Conservation (phyloP, 441 rosid genomes). For the Melastoma candidum region DNA sequence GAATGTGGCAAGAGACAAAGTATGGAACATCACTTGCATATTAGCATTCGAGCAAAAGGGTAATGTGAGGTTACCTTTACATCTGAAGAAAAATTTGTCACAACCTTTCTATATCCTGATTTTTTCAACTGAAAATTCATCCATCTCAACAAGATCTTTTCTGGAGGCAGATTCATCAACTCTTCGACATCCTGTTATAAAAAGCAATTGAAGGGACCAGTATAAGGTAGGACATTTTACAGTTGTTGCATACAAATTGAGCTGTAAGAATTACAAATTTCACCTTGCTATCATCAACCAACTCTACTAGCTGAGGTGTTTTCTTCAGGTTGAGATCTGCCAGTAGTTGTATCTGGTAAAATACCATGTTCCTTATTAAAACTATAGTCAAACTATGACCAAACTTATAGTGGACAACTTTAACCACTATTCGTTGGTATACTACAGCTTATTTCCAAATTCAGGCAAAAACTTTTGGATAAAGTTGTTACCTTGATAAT, state of each 20-base stretch:
- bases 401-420: too few relatives aligned
- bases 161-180: slow-evolving; percentile 17
- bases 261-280: neutral
- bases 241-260: neutral
- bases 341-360: slow-evolving; percentile 12
- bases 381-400: too few relatives aligned
- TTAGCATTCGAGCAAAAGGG: too few relatives aligned
- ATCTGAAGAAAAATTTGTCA: slow-evolving; percentile 17
- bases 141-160: slow-evolving; percentile 18
- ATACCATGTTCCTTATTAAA: neutral
- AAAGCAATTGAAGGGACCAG: neutral
- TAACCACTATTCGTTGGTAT: too few relatives aligned
- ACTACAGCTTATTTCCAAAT: too few relatives aligned
- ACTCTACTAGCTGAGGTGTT: slow-evolving; percentile 19
- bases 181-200: slow-evolving; percentile 16
- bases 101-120: slow-evolving; percentile 9
- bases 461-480: too few relatives aligned
- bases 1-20: too few relatives aligned
- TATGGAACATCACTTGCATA: too few relatives aligned
- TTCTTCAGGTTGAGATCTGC: slow-evolving; percentile 20
- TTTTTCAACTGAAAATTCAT: slow-evolving; percentile 18
- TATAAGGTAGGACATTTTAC: neutral
- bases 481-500: slow-evolving; percentile 13
- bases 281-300: slow-evolving; percentile 17
- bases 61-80: slow-evolving; percentile 8